Base-by-base conservation (phyloP, 371 early-diverging fungal species). In the Rhizopus delemar region DNA sequence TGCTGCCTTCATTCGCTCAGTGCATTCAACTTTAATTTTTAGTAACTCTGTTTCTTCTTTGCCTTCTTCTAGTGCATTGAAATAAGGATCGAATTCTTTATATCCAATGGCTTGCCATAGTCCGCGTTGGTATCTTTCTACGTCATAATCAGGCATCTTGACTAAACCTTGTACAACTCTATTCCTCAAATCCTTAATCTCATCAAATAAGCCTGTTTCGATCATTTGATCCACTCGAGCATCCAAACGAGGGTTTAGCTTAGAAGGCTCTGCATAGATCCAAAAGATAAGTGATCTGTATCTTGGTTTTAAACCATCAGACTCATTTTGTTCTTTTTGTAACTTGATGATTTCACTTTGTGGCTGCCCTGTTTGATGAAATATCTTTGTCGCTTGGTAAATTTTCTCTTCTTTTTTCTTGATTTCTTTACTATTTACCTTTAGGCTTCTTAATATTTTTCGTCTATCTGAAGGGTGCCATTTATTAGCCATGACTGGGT, bases 401-500 rank as follows among this genome's bases (percentile, higher is more conserved):
- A 7, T 22, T 34, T 11, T 48, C 28, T 22, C 15, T 15, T 15
- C 15, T 16, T 9, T 28, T 22, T 6, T 22, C n/a, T 48, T 28
- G 12, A 39, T 35, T 48, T 33, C 2, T 4, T 16, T 41, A 28
- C 15, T 46, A 28, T 32, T 8, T 66, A 91, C 90, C 78, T 90
- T 82, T 34, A 94, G 62, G 46, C 93, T 91, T n/a, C 97, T 81
- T 11, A 89, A 70, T 6, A 96, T 87, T 59, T 92, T 96, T 46
- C 98, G 77, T 52, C 86, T 78, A 69, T 97, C 94, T 52, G 93
- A 90, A 8, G 88, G 86, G 72, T 97, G 97, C 96, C 98, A 95
- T 49, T 86, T 79, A 33, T 86, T 86, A 2, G 94, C 96, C 92
- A 95, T 95, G 5, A 82, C 71, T 2, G 96, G 93, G 72, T 96